These are phyloP conservation scores for Cocos nucifera DNA, from an alignment of 176 grass and related monocot genomes.

Conservation along the genomic window DNA sequence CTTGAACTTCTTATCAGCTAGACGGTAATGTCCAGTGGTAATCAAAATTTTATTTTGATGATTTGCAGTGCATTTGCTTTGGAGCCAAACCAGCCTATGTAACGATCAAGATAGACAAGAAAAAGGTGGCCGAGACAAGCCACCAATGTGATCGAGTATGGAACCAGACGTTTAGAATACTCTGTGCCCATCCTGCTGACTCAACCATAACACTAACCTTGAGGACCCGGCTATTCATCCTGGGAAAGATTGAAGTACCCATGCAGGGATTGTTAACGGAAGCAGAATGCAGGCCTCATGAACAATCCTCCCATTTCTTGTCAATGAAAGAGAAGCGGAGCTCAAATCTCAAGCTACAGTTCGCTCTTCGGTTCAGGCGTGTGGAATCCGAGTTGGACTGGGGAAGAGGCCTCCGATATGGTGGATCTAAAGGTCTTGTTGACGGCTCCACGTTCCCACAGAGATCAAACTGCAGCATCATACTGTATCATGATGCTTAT, in stretches of 20 bases:
- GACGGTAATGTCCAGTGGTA: too few species aligned
- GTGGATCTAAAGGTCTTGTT: background rate
- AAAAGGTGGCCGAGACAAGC: background rate
- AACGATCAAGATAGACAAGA: background rate
- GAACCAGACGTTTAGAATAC: background rate
- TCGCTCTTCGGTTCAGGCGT: background rate
- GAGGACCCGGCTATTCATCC: background rate
- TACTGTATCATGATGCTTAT: background rate
- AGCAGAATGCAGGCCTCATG: background rate
- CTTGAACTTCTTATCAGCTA: too few species aligned
- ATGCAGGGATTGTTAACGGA: background rate
- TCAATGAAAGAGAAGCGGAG: background rate
- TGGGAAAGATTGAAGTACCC: background rate
- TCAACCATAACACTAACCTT: background rate
- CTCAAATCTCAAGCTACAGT: background rate
- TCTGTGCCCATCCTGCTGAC: background rate
- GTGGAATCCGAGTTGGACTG: background rate
- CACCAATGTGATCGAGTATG: slow-evolving; percentile 1
- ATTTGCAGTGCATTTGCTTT: background rate
- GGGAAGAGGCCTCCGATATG: background rate
- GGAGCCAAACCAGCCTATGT: background rate
- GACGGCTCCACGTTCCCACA: background rate
- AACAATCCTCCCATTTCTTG: background rate
- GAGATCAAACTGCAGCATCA: background rate
- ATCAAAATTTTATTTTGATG: background rate